Conservation (phyloP, 2,329 filamentous ascomycete species). For the Aspergillus proliferans region DNA sequence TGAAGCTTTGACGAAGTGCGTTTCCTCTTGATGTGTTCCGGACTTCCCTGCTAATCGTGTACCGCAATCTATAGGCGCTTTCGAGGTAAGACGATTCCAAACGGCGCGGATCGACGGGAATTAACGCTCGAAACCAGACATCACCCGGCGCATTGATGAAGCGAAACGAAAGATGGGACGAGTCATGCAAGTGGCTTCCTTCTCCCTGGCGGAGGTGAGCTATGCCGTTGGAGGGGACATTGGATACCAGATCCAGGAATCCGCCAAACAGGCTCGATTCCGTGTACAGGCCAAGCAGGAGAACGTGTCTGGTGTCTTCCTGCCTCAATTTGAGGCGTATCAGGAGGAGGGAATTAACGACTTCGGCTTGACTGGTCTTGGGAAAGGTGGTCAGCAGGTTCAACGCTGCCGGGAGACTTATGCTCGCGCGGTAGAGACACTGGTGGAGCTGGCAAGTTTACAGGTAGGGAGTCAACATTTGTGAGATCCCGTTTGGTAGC, state of each 20-base stretch:
- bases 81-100: slow-evolving; percentile 57
- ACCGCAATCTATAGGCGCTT: slow-evolving; percentile 59
- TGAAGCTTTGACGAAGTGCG: slow-evolving; percentile 92
- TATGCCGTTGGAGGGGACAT: slow-evolving; percentile 96
- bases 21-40: slow-evolving; percentile 6
- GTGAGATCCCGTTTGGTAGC: slow-evolving; percentile 3
- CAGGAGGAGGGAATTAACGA: slow-evolving; percentile 85
- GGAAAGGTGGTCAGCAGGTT: slow-evolving; percentile 95
- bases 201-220: slow-evolving; percentile 93
- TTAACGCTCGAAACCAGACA: slow-evolving; percentile 55
- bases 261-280: slow-evolving; percentile 86
- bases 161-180: slow-evolving; percentile 99
- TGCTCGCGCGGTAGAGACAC: slow-evolving; percentile 85
- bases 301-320: slow-evolving; percentile 93
- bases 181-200: slow-evolving; percentile 98
- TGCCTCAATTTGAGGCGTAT: slow-evolving; percentile 90
- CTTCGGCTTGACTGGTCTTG: slow-evolving; percentile 90
- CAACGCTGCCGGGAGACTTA: slow-evolving; percentile 94
- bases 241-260: slow-evolving; percentile 95
- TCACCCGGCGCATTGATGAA: slow-evolving; percentile 94
- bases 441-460: slow-evolving; percentile 89
- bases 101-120: slow-evolving; percentile 14
- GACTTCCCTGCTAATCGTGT: slow-evolving; percentile 12
- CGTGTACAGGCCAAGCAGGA: slow-evolving; percentile 92
- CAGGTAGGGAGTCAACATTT: slow-evolving; percentile 48